Evolutionary conservation across 1,284 basidiomycete genomes (phyloP), one percentile per base, ranked within the genome.

Genomic region (Apiotrichum domesticum): DNA sequence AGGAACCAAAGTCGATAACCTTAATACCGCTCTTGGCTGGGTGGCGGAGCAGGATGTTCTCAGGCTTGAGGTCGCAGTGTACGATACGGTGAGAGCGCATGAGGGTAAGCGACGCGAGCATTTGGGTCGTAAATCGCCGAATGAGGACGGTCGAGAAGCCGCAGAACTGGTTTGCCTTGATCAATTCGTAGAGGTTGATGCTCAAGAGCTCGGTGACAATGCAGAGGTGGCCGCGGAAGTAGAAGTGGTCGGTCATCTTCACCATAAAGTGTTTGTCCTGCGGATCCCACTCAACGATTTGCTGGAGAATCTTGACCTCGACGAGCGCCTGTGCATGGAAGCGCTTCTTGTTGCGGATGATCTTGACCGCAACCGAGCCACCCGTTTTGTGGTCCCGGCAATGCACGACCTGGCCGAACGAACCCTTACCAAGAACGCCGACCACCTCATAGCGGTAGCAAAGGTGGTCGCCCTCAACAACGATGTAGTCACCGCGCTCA

Each of bases 41-140:
- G 76, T 98, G 95, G 54, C 86, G 86, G 49, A 99, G 80, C 6
- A 98, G 80, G 46, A 99, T 92, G 69, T 99, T 99, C 90, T 99
- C 96, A 14, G 96, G 96, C 78, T 99, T 99, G 64, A 99, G 79
- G 78, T 99, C 96, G 69, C 96, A 99, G 74, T 99, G 96, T n/a
- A 99, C 96, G 60, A 99, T 92, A 50, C 90, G 86, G 78, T 98
- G 94, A 64, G 95, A 90, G 34, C 93, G 84, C 87, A 99, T 94
- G 54, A 99, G 80, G 44, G 87, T 85, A 39, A 99, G 81, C 3
- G 92, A 94, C 71, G 88, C 79, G 39, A 98, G 81, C 85, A 98
- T 95, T 78, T 99, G 96, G 59, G 84, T 87, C 11, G 95, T 96
- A 78, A 99, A 98, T 15, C 96, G 86, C 40, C 95, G 86, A 66